Base-by-base conservation (phyloP, 2,329 filamentous ascomycete species). In the Alternaria metachromatica region DNA sequence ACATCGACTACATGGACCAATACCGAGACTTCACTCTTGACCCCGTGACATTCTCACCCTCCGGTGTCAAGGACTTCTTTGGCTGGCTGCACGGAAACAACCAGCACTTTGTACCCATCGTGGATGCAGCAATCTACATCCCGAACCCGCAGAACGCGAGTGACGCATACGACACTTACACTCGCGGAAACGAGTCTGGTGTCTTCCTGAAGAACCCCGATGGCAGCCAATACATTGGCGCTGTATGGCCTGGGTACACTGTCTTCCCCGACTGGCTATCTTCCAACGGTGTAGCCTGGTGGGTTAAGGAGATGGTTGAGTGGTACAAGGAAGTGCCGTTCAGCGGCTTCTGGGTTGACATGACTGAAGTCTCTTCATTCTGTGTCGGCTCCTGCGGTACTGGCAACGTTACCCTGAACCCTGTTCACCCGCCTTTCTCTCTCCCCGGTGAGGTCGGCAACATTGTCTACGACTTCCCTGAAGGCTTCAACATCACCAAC, bases 341-440 rank as follows among this genome's bases (percentile, higher is more conserved):
- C 70, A 84, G 86, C 59, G 82, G 82, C 4, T 81, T 84, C 64
- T 89, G 87, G 88, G 85, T 89, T 60, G 88, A 89, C 62, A 89
- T 89, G 87, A 84, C 78, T 49, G 88, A 89, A 70, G 87, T 86
- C 3, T 85, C 85, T 8, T 88, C 86, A 0, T 89, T 90, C 81
- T 94, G 91, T 68, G 84, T 90, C 9, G 91, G 92, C 5, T 90
- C 87, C 67, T 94, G 92, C 71, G 92, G 92, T 21, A 88, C 85
- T 23, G 83, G 83, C 2, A 89, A 90, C 55, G 76, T 92, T 44
- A 86, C 86, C 2, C 75, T 90, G 48, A 92, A 93, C 73, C 90
- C 90, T 1, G 88, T 87, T 0, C 90, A 92, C 72, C 89, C 89
- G 6, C 83, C 87, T 0, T 92, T 92, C 72, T 66, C 73, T 6